Base-by-base conservation (phyloP, 2,329 filamentous ascomycete species). In the Ophiocordyceps polyrhachis-furcata region DNA sequence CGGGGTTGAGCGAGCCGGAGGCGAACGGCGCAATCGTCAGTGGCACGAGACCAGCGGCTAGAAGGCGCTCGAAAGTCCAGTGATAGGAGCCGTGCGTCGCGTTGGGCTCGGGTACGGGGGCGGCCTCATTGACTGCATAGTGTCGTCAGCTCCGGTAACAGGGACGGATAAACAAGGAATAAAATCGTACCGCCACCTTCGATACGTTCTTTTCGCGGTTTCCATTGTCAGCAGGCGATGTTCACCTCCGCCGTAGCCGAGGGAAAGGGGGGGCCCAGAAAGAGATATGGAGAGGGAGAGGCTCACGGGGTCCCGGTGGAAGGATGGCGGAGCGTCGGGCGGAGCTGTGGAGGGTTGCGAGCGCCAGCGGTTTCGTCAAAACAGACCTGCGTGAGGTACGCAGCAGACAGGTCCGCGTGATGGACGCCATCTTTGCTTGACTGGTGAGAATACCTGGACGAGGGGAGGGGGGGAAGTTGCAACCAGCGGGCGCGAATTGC, bases 81-180 rank as follows among this genome's bases (percentile, higher is more conserved):
- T 98, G 91, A 71, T 96, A 98, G 64, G 83, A 93, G 55, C 91
- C 91, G 68, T 98, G 85, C 46, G 78, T 70, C 40, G 89, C 79
- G 54, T 74, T 76, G 44, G 84, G 66, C 20, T 74, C 60, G 41
- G 87, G 88, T 21, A 94, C 65, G 37, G 76, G 76, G 29, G 76
- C 83, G 46, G 91, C 76, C 58, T 96, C 88, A 67, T 98, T 98
- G 60, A 88, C 86, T 82, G 57, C 32, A 38, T 11, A 19, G n/a
- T 17, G 20, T 37, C 25, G 41, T 49, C 42, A 49, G 47, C 38
- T 49, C 35, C 5, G 14, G 41, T 7, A 6, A 29, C 15, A 12
- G 20, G 12, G 3, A 17, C 20, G 12, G 13, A 20, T 41, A 41
- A 15, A 2, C 13, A 6, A 41, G 37, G 15, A 13, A 14, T 7